Base-by-base conservation (phyloP, 73 alveolate genomes). In the Stentor coeruleus region DNA sequence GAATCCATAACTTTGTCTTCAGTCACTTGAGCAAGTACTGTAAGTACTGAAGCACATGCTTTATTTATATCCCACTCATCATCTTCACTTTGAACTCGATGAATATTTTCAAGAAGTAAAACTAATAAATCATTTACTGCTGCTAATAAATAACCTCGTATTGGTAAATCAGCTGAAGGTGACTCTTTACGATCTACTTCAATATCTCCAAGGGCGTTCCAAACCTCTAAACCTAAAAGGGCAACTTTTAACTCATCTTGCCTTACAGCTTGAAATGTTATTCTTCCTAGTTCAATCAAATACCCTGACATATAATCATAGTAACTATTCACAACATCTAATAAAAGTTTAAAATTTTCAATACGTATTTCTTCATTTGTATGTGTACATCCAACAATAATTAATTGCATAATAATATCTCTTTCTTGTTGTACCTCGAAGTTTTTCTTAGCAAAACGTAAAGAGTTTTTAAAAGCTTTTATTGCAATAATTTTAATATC, bases 141-240 rank as follows among this genome's bases (percentile, higher is more conserved):
- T 37, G 85, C 72, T 0, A 3, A 35, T 15, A 89, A 81, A 59
- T 85, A 89, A 57, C 73, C 74, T 3, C 77, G 74, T 3, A 59
- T 57, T 20, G 74, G 60, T 4, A 59, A 83, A n/a, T 75, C 80
- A 2, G n/a, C 35, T 33, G n/a, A 28, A 30, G 30, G 59, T 66
- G 59, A 82, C 58, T 82, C 79, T 30, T 39, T 35, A 36, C 86
- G 57, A 2, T 14, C 42, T 3, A 30, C 14, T 59, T 89, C 95
- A 42, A 85, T 91, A 74, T 89, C 95, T 28, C 91, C 91, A 28
- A 89, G 31, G 3, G 92, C 77, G 15, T 87, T 81, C 95, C 95
- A 89, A 55, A 89, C 84, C 59, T 89, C 95, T 39, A 86, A 74
- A 3, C 88, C 90, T 49, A 58, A 82, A 3, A 91, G 85, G 0